A percentile compares a stretch with the other conserved stretches of the same genome.
Conservation (phyloP, 2,329 filamentous ascomycete genomes). For the Penicillium corylophilum region DNA sequence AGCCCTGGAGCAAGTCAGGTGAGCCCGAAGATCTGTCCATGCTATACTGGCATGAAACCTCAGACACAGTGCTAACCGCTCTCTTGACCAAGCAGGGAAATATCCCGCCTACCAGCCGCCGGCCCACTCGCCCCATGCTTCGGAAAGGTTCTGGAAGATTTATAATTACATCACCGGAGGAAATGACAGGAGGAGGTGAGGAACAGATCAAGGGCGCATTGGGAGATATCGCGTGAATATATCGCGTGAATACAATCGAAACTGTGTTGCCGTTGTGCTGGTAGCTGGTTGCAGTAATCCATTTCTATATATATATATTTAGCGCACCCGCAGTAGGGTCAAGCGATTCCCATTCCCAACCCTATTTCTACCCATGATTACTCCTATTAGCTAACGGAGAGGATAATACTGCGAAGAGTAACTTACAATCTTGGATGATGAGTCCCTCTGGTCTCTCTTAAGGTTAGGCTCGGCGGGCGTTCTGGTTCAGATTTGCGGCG, state of each 20-base stretch:
- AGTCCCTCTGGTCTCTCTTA: neutral
- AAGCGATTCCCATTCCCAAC: neutral
- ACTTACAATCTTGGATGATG: neutral
- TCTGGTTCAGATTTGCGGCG: too few species aligned
- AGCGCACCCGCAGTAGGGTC: neutral
- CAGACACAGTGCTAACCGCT: neutral
- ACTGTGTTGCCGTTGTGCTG: neutral
- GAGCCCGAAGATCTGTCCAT: neutral
- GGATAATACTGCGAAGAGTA: neutral
- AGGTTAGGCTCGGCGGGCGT: neutral
- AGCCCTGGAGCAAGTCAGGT: neutral
- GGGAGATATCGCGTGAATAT: neutral
- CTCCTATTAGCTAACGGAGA: neutral
- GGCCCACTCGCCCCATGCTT: neutral
- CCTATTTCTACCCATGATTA: neutral
- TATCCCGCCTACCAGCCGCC: neutral
- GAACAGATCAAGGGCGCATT: neutral
- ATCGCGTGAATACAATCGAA: neutral
- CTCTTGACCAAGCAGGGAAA: neutral
- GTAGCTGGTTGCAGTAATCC: too few species aligned
- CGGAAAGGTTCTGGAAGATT: neutral
- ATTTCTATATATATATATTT: too few species aligned
- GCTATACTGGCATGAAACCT: neutral
- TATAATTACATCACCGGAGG: neutral
- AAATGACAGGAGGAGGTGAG: neutral